Evolutionary conservation across 1,284 basidiomycete species (phyloP).

Genomic region (Moesziomyces parantarcticus): DNA sequence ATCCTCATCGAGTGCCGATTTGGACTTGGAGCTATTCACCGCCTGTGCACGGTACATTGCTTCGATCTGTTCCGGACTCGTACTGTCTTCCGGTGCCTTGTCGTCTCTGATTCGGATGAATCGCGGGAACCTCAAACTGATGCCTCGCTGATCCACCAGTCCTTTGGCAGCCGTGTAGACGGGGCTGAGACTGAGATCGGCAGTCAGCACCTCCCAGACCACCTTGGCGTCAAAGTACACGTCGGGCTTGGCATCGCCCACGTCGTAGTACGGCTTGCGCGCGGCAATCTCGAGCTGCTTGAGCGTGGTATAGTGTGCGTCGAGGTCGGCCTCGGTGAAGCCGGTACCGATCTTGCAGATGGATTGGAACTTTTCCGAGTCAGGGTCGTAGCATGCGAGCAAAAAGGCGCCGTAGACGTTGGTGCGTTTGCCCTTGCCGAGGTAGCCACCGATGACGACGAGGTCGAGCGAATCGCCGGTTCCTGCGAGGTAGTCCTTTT

Average conservation of each 20-base stretch:
- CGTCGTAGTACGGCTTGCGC: conserved; percentile 72
- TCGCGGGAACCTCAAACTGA: conserved; percentile 94
- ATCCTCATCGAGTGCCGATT: conserved; percentile 76
- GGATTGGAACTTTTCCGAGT: conserved; percentile 62
- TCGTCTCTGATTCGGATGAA: conserved; percentile 93
- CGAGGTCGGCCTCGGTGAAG: conserved; percentile 86
- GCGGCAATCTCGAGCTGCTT: conserved; percentile 80
- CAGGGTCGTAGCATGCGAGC: conserved; percentile 64
- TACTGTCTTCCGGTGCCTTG: conserved; percentile 90
- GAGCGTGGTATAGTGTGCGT: conserved; percentile 83
- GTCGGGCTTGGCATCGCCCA: conserved; percentile 71
- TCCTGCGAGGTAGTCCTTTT: conserved; percentile 76
- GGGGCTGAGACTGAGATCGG: conserved; percentile 94
- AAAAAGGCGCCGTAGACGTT: conserved; percentile 67
- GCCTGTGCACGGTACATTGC: conserved; percentile 94
- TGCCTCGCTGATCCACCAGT: conserved; percentile 70
- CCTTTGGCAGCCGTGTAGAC: conserved; percentile 98
- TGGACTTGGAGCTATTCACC: conserved; percentile 73
- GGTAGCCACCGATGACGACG: conserved; percentile 94
- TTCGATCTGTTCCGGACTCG: conserved; percentile 90
- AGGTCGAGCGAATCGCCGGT: conserved; percentile 97
- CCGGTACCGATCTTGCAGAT: conserved; percentile 97
- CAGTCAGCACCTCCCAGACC: conserved; percentile 98
- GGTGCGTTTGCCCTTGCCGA: conserved; percentile 97
- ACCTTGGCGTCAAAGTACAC: conserved; percentile 69